phyloP scores from a whole-genome alignment of 1,284 basidiomycete species.

The Trichosporon asahii region DNA sequence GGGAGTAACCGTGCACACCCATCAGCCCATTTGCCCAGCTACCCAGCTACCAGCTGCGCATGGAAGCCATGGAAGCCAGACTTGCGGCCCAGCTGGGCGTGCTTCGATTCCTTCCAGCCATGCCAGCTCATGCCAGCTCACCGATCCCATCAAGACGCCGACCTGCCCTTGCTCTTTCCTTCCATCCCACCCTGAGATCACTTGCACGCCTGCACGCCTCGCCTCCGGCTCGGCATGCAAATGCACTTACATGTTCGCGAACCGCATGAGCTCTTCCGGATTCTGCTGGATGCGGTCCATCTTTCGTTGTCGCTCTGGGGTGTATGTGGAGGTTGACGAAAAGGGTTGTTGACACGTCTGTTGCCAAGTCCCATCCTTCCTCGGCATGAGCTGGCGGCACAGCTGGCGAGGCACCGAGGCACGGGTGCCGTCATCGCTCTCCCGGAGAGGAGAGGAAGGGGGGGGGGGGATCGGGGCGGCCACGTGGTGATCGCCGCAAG shows the following conservation, averaged over 20 bases:
- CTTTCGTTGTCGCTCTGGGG: background rate
- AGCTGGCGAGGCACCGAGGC: background rate
- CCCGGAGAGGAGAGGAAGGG: too few species aligned
- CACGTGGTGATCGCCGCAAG: background rate
- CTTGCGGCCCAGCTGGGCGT: too few species aligned
- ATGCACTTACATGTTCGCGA: constrained; percentile 47
- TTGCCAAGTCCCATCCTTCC: background rate
- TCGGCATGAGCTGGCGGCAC: too few species aligned
- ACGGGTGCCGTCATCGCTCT: too few species aligned
- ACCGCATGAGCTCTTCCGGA: constrained; percentile 47
- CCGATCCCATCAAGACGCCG: background rate
- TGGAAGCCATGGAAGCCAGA: too few species aligned
- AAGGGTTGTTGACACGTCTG: background rate
- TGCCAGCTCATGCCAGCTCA: background rate
- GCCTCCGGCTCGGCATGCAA: too few species aligned
- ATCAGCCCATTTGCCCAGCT: too few species aligned
- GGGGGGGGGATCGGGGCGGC: background rate
- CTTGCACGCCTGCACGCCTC: too few species aligned
- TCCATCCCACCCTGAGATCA: too few species aligned
- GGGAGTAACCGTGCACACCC: too few species aligned
- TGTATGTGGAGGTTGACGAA: background rate
- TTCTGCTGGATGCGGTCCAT: constrained; percentile 50
- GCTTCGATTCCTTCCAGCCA: too few species aligned
- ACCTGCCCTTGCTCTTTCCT: background rate
- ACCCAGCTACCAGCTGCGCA: too few species aligned